Base-by-base conservation (phyloP, 768 basidiomycete genomes). In the Leccinum aurantiacum region DNA sequence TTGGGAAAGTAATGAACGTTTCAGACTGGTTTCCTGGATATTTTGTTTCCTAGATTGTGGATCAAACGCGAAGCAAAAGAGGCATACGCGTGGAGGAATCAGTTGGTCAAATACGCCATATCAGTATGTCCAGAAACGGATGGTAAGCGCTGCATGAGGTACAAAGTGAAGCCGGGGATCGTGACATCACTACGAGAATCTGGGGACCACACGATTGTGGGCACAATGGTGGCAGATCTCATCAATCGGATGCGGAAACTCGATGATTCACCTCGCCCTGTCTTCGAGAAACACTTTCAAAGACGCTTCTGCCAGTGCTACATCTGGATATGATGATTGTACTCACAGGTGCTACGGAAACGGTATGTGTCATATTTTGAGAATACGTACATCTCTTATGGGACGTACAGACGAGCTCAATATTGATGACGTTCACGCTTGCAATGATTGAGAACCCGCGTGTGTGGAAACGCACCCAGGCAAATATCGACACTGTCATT, bases 11-110 rank as follows among this genome's bases (percentile, higher is more conserved):
- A 29, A 44, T 44, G 11, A 14, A 44, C 44, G 10, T 60, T 8
- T 60, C 61, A 64, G 73, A 67, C n/a, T 80, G 79, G 77, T 61
- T 78, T 53, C 79, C 80, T 8, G 76, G 77, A 3, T 75, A 31
- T 31, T 31, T 1, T 31, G 77, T 61, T 77, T 53, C 79, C 80
- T 8, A 75, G 77, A 3, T 75, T 77, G 7, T 59, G 59, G 8
- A 71, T 78, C 62, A 75, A 77, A 64, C 67, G 66, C 35, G 66
- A 71, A 19, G 78, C 77, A 15, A 56, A 6, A 25, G 29, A 59
- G 1, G 27, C 15, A 10, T 56, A 57, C 9, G 17, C 47, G 11
- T 24, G 19, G 51, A 47, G 52, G 24, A 47, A 35, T 4, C 47
- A 4, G 25, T 41, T 44, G 57, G 61, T 38, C 61, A 65, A 67